Evolutionary conservation across 371 early-diverging fungal genomes (phyloP), one percentile per base, ranked within the genome.

Genomic region (Mortierella sp.): DNA sequence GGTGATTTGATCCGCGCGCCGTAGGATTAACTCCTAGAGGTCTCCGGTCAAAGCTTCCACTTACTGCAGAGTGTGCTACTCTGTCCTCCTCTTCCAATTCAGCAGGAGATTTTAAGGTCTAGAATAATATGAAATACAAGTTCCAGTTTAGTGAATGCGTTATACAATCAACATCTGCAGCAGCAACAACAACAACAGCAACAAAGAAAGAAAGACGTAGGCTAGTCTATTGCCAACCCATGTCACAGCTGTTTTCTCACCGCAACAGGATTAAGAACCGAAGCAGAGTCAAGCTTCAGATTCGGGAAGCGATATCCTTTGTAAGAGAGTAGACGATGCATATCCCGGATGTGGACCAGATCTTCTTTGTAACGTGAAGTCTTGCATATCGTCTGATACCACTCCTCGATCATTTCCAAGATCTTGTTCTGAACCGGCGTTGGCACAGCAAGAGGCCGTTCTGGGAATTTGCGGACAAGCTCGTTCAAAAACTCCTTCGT

Each of bases 401-500:
- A 99, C 74, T 93, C 93, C 70, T 95, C 93, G 51, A 98, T 90
- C 79, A 97, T 81, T 73, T 96, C 96, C 52, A 99, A 81, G 58
- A 99, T 95, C 61, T 92, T 90, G 68, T 89, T 84, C 57, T 95
- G 93, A 16, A 93, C 90, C 2, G 88, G 85, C 45, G 88, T 91
- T 14, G 86, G 83, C 60, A 83, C 62, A 1, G 79, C 48, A 26
- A 88, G 88, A 4, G 95, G 94, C 15, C 87, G 83, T 61, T 95
- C 95, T 6, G 99, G 98, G 69, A 98, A 98, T 66, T 91, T 86
- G 45, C 92, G 86, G 25, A 97, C 96, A 43, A 98, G 89, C 61
- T 94, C 95, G 81, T 97, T 97, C 61, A 98, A 83, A 75, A 98
- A 98, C 66, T 98, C 99, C 72, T 96, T 96, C 37, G 94, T 91